These are phyloP conservation scores for Gillenia trifoliata DNA, from an alignment of 306 rosid species.

Conservation along the genomic window DNA sequence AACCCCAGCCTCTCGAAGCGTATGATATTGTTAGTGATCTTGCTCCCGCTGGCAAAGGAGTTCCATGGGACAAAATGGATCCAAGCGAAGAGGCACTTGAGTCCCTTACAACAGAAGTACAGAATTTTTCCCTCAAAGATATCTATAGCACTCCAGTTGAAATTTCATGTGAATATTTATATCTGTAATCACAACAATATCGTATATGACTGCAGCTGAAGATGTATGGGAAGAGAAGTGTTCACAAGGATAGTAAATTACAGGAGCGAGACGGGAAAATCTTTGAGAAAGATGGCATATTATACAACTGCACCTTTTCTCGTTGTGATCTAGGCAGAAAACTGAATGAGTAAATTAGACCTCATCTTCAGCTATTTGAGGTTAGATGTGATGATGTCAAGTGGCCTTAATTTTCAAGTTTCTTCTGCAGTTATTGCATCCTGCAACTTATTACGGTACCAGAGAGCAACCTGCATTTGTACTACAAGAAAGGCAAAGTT, in stretches of 20 bases:
- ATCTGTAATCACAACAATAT: background rate
- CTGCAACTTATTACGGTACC: slow-evolving; percentile 66
- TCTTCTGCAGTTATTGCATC: slow-evolving; percentile 56
- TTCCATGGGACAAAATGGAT: slow-evolving; percentile 80
- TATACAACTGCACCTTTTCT: slow-evolving; percentile 80
- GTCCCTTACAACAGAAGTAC: slow-evolving; percentile 65
- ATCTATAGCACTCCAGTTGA: background rate
- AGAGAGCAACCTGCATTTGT: slow-evolving; percentile 48
- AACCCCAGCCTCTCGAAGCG: slow-evolving; percentile 70
- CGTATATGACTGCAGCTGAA: slow-evolving; percentile 52
- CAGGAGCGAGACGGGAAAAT: slow-evolving; percentile 66
- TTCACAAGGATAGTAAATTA: slow-evolving; percentile 63
- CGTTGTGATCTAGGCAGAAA: slow-evolving; percentile 65
- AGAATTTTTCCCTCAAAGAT: background rate
- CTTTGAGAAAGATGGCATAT: slow-evolving; percentile 56
- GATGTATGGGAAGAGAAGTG: slow-evolving; percentile 79
- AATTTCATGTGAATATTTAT: background rate
- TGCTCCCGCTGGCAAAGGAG: slow-evolving; percentile 61
- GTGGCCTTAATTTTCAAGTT: slow-evolving; percentile 10
- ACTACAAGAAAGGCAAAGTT: slow-evolving; percentile 70
- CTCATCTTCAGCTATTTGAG: background rate
- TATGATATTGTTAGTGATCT: slow-evolving; percentile 75
- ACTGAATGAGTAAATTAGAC: slow-evolving; percentile 59
- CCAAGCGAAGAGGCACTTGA: slow-evolving; percentile 76
- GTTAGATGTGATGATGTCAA: background rate